Percentiles rank a stretch among this genome's conserved stretches.
phyloP scores from a whole-genome alignment of 2,329 filamentous ascomycete species.

The Albifimbria verrucaria region DNA sequence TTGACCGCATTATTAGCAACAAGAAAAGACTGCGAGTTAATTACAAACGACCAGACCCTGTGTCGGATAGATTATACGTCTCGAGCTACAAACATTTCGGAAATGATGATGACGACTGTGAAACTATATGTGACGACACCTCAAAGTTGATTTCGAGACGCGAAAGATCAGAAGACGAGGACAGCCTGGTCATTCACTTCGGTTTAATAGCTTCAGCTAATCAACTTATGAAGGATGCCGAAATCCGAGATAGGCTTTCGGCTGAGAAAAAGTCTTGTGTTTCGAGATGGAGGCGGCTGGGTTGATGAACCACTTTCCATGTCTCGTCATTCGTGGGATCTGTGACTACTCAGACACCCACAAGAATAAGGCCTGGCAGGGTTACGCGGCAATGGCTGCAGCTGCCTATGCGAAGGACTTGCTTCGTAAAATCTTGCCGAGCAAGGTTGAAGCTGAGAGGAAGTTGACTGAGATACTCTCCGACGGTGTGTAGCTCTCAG shows the following conservation, averaged over 20 bases:
- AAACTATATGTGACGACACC: slow-evolving; percentile 5
- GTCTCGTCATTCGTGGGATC: slow-evolving; percentile 30
- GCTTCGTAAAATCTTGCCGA: slow-evolving; percentile 9
- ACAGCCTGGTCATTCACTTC: slow-evolving; percentile 14
- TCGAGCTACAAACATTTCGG: slow-evolving; percentile 3
- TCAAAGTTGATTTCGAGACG: not conserved
- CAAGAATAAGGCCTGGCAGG: slow-evolving; percentile 27
- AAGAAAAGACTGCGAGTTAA: not conserved
- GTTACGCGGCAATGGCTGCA: slow-evolving; percentile 25
- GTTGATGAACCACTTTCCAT: slow-evolving; percentile 21
- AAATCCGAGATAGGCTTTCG: slow-evolving; percentile 5
- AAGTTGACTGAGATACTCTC: slow-evolving; percentile 6
- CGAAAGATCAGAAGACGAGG: slow-evolving; percentile 2
- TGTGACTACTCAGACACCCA: slow-evolving; percentile 33
- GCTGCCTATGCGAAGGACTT: slow-evolving; percentile 26
- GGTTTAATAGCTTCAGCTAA: slow-evolving; percentile 13
- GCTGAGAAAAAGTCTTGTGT: not conserved
- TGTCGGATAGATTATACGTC: slow-evolving; percentile 8
- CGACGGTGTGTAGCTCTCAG: too few species aligned
- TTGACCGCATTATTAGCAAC: not conserved
- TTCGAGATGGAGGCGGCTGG: slow-evolving; percentile 28
- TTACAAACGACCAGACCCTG: not conserved
- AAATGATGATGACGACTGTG: not conserved
- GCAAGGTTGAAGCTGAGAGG: slow-evolving; percentile 9
- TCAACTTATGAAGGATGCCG: slow-evolving; percentile 16